Evolutionary conservation across 495 filamentous ascomycete species (phyloP).

Genomic region (Amphirosellinia nigrospora): DNA sequence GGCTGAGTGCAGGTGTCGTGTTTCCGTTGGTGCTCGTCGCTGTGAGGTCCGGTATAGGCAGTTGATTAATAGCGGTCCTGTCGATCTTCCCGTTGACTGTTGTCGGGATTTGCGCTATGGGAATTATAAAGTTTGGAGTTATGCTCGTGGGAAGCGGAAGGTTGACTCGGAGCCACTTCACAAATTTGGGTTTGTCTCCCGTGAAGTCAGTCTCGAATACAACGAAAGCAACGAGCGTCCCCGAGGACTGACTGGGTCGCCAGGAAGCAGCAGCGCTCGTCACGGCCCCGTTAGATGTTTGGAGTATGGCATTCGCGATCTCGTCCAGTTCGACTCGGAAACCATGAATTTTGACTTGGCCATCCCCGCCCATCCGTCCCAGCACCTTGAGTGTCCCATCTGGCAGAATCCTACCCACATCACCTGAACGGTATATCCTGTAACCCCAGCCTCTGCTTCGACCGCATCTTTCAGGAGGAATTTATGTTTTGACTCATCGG

Average conservation of each 20-base stretch:
- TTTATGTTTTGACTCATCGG: conserved; percentile 27
- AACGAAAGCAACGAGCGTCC: conserved; percentile 30
- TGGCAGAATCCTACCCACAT: conserved; percentile 38
- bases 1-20: no score
- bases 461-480: conserved; percentile 35
- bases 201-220: conserved; percentile 20
- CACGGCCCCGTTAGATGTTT: not conserved
- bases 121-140: conserved; percentile 24
- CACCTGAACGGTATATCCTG: conserved; percentile 49
- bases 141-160: conserved; percentile 32
- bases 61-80: not conserved
- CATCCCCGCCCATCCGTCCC: conserved; percentile 49
- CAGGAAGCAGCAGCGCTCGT: conserved; percentile 22
- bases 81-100: conserved; percentile 23
- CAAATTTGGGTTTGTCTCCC: conserved; percentile 39
- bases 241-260: not conserved
- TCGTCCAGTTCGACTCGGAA: conserved; percentile 54
- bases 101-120: conserved; percentile 27
- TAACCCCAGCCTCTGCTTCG: conserved; percentile 30
- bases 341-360: conserved; percentile 51
- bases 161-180: not conserved
- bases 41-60: not conserved
- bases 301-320: conserved; percentile 44
- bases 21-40: no score
- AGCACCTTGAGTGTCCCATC: conserved; percentile 47